Evolutionary conservation across 176 grass and related monocot genomes (phyloP), one percentile per base, ranked within the genome.

Genomic region (Bolboschoenus planiculmis): DNA sequence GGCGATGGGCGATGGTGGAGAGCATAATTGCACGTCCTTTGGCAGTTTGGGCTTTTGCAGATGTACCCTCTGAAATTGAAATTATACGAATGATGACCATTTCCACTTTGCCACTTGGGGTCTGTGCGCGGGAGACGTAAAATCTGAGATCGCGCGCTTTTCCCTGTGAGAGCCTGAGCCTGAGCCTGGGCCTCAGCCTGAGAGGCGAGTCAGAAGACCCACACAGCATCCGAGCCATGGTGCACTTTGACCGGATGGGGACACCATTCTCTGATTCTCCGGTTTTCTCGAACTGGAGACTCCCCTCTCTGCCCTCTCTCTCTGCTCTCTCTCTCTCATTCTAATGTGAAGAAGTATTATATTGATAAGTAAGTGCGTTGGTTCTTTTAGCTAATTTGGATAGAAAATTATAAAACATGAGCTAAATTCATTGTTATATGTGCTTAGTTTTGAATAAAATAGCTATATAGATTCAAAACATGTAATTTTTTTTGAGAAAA

Each of bases 241-340:
- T 10, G 27, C 71, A 62, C 36, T 85, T 85, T 85, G 84, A 85
- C 84, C 56, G 31, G 36, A 51, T 75, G 24, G 54, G 15, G 83
- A 85, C 83, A 48, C 57, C 16, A 14, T 1, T 10, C 30, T 42
- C 42, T 57, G 18, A 23, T 59, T 37, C 78, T 39, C 56, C 33
- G 3, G 11, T 33, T 42, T 39, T 8, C 0, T 1, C 24, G 0
- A n/a, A 80, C 16, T 57, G 47, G 14, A 80, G 24, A 3, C 6
- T 27, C 27, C 20, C 36, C 7, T 40, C 0, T 40, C 39, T n/a
- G n/a, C n/a, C n/a, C n/a, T n/a, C n/a, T n/a, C n/a, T n/a, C n/a
- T n/a, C n/a, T n/a, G n/a, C n/a, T n/a, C n/a, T n/a, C n/a, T n/a
- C n/a, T n/a, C n/a, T n/a, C n/a, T n/a, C n/a, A n/a, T n/a, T n/a